Conservation (phyloP, 257 asterid species). For the Solanum verrucosum region DNA sequence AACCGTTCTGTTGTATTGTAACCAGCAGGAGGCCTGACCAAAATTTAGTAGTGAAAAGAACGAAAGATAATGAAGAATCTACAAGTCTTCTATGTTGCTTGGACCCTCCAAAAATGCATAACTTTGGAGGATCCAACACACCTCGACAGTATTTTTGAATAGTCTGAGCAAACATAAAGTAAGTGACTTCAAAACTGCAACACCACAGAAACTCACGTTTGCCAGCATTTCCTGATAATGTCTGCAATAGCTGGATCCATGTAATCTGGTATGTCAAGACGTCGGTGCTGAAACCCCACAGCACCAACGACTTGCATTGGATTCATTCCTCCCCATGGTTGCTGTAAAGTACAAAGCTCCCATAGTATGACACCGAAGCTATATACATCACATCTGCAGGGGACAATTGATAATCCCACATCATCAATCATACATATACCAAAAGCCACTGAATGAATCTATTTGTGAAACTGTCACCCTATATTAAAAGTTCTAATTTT, state of each 20-base stretch:
- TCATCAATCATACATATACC: background rate
- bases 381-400: conserved; percentile 82
- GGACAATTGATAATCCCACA: background rate
- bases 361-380: conserved; percentile 88
- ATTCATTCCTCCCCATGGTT: conserved; percentile 98
- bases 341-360: conserved; percentile 90
- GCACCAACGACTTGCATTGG: conserved; percentile 99
- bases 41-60: background rate
- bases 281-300: conserved; percentile 94
- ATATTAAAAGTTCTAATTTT: background rate
- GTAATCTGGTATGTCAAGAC: conserved; percentile 84
- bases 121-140: background rate
- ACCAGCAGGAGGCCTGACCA: background rate
- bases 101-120: background rate
- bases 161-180: background rate
- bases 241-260: conserved; percentile 67
- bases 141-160: background rate
- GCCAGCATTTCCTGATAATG: conserved; percentile 79
- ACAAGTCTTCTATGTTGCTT: background rate
- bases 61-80: background rate
- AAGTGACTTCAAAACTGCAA: background rate
- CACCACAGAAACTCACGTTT: conserved; percentile 50
- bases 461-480: background rate
- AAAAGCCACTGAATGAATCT: background rate
- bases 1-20: background rate